Base-by-base conservation (phyloP, 108 stramenopile species). In the Nitzschia sp. region DNA sequence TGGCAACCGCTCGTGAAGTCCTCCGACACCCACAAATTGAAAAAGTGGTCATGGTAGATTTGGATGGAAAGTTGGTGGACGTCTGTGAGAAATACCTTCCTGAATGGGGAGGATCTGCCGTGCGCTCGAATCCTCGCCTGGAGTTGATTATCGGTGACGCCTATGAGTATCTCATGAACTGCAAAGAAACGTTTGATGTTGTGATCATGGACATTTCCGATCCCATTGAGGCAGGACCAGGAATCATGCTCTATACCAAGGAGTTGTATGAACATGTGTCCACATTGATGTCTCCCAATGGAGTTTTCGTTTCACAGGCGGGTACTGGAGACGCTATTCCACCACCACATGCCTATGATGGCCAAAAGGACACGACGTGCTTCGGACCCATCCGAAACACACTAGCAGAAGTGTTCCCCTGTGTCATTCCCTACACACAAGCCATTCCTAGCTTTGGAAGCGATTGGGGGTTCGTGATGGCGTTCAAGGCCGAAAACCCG, bases 211-310 rank as follows among this genome's bases (percentile, higher is more conserved):
- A 94, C 60, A 92, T 94, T 58, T 81, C 82, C 21, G 94, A 95
- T 77, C 94, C 94, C 8, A 89, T 95, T 34, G 94, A 95, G 71
- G 90, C 89, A 8, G 93, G 95, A 41, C 95, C 93, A n/a, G 93
- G 92, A 8, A 86, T 93, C 53, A 79, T 87, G 65, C 80, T 97
- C 7, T 97, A 97, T 79, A 91, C 87, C 1, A 75, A 94, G 61
- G 96, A 97, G 67, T 91, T 97, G 70, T 97, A 97, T 70, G 43
- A 83, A 25, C 83, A 84, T 53, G 89, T 83, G 20, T 39, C 41
- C 39, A 79, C 78, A 26, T 73, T 50, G 63, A 68, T 75, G 81
- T 67, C 56, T 56, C 72, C 69, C 6, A 41, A 77, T 42, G 86
- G 96, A 12, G 86, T 94, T 25, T 82, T 95, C 63, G 92, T 95